phyloP scores from a whole-genome alignment of 2,329 filamentous ascomycete species.

The Trichoderma simmonsii region DNA sequence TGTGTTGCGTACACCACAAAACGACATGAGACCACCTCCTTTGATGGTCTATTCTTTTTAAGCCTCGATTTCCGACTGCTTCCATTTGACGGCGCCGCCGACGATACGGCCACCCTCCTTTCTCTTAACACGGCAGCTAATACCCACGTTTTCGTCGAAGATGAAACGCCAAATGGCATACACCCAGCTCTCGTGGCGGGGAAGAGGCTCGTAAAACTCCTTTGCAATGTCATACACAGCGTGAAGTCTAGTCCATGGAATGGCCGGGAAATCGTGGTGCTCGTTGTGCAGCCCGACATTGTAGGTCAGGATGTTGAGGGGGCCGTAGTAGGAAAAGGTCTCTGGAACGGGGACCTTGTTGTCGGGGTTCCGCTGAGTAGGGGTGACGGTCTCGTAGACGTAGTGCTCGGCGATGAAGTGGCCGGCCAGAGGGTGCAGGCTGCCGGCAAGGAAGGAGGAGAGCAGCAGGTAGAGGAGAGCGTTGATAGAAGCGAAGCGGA shows the following conservation, averaged over 20 bases:
- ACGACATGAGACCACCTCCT: neutral
- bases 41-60: slow-evolving; percentile 31
- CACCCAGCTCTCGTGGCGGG: slow-evolving; percentile 84
- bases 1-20: neutral
- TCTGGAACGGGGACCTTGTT: slow-evolving; percentile 73
- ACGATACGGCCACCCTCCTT: slow-evolving; percentile 68
- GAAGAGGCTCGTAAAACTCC: slow-evolving; percentile 89
- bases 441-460: slow-evolving; percentile 90
- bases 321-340: slow-evolving; percentile 95
- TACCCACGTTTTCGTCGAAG: slow-evolving; percentile 80
- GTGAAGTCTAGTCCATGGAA: slow-evolving; percentile 88
- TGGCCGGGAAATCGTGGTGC: slow-evolving; percentile 96
- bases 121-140: slow-evolving; percentile 91
- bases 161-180: slow-evolving; percentile 96
- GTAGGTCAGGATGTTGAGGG: slow-evolving; percentile 88
- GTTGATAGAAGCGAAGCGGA: slow-evolving; percentile 57
- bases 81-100: slow-evolving; percentile 56
- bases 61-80: slow-evolving; percentile 65
- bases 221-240: slow-evolving; percentile 73
- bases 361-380: slow-evolving; percentile 53
- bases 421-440: slow-evolving; percentile 87
- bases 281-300: slow-evolving; percentile 98
- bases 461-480: slow-evolving; percentile 79
- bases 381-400: slow-evolving; percentile 65
- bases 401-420: slow-evolving; percentile 99